These are phyloP conservation scores for Pythium phragmitis DNA, from an alignment of 352 stramenopile species.

Conservation along the genomic window DNA sequence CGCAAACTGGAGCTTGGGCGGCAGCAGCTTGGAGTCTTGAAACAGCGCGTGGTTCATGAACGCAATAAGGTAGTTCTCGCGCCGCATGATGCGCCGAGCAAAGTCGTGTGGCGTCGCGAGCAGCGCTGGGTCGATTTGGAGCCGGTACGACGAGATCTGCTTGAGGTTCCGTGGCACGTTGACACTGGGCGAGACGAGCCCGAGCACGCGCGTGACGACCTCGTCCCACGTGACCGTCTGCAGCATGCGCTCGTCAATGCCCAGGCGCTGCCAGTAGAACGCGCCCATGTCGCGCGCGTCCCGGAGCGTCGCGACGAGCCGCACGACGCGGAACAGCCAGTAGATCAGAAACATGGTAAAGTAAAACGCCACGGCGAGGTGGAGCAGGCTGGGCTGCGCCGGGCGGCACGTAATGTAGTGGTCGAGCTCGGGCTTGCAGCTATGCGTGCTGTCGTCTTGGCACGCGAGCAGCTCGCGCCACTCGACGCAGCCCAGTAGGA, in stretches of 20 bases:
- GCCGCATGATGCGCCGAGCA: conserved; percentile 95
- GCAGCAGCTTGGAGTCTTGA: conserved; percentile 82
- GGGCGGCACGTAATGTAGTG: conserved; percentile 69
- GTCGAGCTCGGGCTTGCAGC: conserved; percentile 78
- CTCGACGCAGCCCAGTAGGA: conserved; percentile 95
- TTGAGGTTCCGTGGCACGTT: conserved; percentile 79
- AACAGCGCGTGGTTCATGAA: conserved; percentile 96
- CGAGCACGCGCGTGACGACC: conserved; percentile 86
- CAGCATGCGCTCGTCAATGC: conserved; percentile 84
- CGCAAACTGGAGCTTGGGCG: conserved; percentile 64
- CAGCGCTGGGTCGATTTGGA: conserved; percentile 81
- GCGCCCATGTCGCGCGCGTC: conserved; percentile 89
- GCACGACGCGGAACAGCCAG: conserved; percentile 85
- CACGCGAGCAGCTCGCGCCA: conserved; percentile 90
- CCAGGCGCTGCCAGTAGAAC: conserved; percentile 92
- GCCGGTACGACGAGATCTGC: conserved; percentile 80
- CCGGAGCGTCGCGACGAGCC: conserved; percentile 80
- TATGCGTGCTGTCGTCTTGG: conserved; percentile 59
- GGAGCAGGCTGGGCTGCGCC: conserved; percentile 47
- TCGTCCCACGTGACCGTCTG: conserved; percentile 89
- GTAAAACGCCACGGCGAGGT: conserved; percentile 88
- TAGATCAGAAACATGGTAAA: conserved; percentile 94
- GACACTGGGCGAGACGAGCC: conserved; percentile 53
- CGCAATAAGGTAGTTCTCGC: conserved; percentile 98
- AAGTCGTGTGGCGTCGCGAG: conserved; percentile 87